phyloP scores from a whole-genome alignment of 2,329 filamentous ascomycete species.

The Epichloe hybrida region DNA sequence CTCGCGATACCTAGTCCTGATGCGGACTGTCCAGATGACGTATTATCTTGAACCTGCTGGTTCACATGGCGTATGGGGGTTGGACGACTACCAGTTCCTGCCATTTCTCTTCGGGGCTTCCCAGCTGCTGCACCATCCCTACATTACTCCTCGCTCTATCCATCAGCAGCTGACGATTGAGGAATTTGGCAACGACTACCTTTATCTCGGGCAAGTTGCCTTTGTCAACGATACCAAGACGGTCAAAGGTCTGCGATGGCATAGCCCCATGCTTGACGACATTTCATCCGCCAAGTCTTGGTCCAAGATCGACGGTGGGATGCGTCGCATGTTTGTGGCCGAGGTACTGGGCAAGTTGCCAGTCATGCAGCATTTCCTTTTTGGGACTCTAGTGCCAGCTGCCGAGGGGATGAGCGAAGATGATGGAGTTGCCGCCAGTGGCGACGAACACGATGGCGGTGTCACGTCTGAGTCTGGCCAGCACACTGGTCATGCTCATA shows the following conservation, averaged over 20 bases:
- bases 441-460: slow-evolving; percentile 38
- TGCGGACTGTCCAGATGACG: slow-evolving; percentile 76
- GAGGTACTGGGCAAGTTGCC: slow-evolving; percentile 89
- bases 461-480: slow-evolving; percentile 28
- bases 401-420: slow-evolving; percentile 66
- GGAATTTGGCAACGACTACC: slow-evolving; percentile 67
- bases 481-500: slow-evolving; percentile 48
- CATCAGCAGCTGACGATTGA: slow-evolving; percentile 82
- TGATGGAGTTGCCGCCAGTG: slow-evolving; percentile 31
- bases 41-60: slow-evolving; percentile 97
- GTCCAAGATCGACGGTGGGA: slow-evolving; percentile 85
- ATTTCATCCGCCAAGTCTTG: slow-evolving; percentile 84
- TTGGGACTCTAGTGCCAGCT: slow-evolving; percentile 73
- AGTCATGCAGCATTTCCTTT: slow-evolving; percentile 99
- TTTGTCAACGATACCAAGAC: slow-evolving; percentile 97
- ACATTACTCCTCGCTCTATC: slow-evolving; percentile 64
- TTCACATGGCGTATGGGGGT: slow-evolving; percentile 93
- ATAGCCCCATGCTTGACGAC: slow-evolving; percentile 95
- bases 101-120: slow-evolving; percentile 91
- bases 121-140: slow-evolving; percentile 75
- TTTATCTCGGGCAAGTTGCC: slow-evolving; percentile 84
- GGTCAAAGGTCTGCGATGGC: slow-evolving; percentile 87
- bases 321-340: slow-evolving; percentile 91
- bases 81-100: slow-evolving; percentile 95
- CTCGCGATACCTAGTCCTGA: slow-evolving; percentile 66